Evolutionary conservation across 1,284 basidiomycete genomes (phyloP), one percentile per base, ranked within the genome.

Genomic region (Ustilago xerochloae): DNA sequence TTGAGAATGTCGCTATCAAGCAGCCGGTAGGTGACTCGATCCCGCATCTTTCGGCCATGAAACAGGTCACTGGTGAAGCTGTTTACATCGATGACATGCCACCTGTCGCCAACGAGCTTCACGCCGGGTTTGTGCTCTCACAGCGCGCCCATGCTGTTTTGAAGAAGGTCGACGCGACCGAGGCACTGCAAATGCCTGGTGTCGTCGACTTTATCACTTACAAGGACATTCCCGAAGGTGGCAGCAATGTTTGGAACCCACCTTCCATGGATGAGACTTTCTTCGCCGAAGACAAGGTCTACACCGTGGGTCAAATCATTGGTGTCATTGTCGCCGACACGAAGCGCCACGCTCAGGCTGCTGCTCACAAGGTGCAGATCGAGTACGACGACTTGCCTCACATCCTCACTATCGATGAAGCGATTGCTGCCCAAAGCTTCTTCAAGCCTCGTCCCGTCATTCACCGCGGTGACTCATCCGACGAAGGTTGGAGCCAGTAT

Each of bases 11-110:
- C 6, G 70, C 63, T 8, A 63, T 77, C 59, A 72, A 71, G 60
- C 71, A 68, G 53, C 62, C 70, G 7, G 61, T 65, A 5, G 85
- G 84, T 9, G 68, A 77, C 39, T 75, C 79, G 36, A 57, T 81
- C 1, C 82, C 82, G 15, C 84, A 85, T 56, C 64, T 80, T 6
- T 82, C 84, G 4, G 84, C 81, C 0, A 70, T 85, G 52, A 85
- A 85, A 73, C 85, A 85, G 57, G 75, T 77, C 6, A 85, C 85
- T 4, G 85, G 85, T 22, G 84, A 85, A 43, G 85, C 85, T 0
- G 62, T 81, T 12, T 85, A 84, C 63, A 68, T 83, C 33, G 85
- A 85, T 58, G 85, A 85, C 58, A 76, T 84, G 60, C 82, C 84
- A 3, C 67, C 71, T 0, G 73, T 72, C 22, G 69, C 66, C 43